Conservation (phyloP, 345 rosid species). For the Eucalyptus tenuipes region DNA sequence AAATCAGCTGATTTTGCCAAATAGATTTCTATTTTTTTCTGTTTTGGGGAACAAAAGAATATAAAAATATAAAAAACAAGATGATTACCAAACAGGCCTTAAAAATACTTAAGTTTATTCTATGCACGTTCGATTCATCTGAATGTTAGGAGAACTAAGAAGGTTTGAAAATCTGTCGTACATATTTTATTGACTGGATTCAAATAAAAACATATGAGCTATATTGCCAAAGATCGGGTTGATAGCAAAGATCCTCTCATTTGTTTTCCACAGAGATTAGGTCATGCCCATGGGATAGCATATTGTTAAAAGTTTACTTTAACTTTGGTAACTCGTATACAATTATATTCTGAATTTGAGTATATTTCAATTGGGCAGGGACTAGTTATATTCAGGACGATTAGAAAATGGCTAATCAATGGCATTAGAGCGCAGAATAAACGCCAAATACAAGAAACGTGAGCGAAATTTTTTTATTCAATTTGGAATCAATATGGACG, state of each 20-base stretch:
- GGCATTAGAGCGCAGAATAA: neutral
- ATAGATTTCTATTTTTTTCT: too few species aligned
- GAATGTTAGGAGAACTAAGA: neutral
- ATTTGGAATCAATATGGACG: neutral
- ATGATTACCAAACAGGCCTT: too few species aligned
- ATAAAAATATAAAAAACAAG: too few species aligned
- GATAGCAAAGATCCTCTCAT: neutral
- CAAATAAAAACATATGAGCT: neutral
- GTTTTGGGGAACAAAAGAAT: too few species aligned
- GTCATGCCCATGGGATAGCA: neutral
- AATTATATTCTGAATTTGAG: neutral
- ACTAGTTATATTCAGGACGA: neutral
- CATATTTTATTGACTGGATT: neutral
- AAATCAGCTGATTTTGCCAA: too few species aligned
- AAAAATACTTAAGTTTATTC: neutral
- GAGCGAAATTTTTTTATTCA: neutral
- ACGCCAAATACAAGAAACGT: neutral
- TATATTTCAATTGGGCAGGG: neutral
- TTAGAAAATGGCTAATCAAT: neutral
- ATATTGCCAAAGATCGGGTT: neutral
- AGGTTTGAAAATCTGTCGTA: neutral
- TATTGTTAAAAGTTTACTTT: neutral
- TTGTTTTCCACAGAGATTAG: neutral
- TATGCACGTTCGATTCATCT: neutral
- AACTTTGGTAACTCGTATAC: too few species aligned